Evolutionary conservation across 1,284 basidiomycete genomes (phyloP).

Genomic region (Gomphus sp.): DNA sequence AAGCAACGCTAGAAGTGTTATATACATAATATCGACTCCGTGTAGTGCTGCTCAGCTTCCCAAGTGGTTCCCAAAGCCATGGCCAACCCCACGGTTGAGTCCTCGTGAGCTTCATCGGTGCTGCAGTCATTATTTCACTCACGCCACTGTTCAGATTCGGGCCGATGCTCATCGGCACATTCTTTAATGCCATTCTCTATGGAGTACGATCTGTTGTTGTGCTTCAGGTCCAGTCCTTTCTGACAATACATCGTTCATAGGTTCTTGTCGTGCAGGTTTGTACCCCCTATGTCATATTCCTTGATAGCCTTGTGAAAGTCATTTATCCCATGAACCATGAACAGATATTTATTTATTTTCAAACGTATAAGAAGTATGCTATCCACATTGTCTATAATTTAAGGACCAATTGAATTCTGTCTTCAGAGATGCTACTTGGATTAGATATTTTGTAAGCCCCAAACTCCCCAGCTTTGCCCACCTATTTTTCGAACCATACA

Average conservation of each 20-base stretch:
- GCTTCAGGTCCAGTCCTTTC: no score
- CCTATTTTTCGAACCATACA: not conserved
- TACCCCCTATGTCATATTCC: no score
- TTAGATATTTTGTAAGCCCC: not conserved
- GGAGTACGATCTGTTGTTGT: not conserved
- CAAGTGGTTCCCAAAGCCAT: no score
- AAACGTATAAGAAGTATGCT: conserved; percentile 9
- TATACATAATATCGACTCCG: no score
- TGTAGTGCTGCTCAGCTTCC: no score
- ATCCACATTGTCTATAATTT: not conserved
- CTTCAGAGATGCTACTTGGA: not conserved
- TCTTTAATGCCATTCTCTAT: not conserved
- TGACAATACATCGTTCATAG: not conserved
- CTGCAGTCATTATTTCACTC: no score
- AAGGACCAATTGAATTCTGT: not conserved
- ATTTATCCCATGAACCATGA: conserved; percentile 1
- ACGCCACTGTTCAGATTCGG: not conserved
- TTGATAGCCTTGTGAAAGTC: not conserved
- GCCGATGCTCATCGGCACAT: not conserved
- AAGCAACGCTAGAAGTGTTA: no score
- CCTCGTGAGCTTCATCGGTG: no score
- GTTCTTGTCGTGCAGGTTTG: not conserved
- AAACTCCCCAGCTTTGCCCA: no score
- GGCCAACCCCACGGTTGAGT: no score
- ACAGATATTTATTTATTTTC: conserved; percentile 19